These are phyloP conservation scores for Colletotrichum godetiae DNA, from an alignment of 2,329 filamentous ascomycete species.

Conservation along the genomic window DNA sequence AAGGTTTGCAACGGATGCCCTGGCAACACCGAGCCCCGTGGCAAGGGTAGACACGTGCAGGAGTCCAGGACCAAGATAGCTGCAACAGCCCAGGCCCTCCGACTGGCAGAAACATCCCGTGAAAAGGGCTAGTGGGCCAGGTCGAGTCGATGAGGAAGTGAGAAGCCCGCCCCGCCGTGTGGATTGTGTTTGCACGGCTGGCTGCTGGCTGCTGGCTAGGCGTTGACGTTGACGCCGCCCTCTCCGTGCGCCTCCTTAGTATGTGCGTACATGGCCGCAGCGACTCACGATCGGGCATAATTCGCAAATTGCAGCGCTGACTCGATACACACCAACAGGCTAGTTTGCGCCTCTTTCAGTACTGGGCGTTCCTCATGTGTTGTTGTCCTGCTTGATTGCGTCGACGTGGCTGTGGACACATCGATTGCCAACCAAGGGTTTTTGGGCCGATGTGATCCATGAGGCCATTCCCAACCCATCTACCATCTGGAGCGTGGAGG, in stretches of 20 bases:
- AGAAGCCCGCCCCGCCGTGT: neutral
- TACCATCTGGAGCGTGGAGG: neutral
- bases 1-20: slow-evolving; percentile 12
- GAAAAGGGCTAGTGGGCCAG: neutral
- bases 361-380: neutral
- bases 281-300: slow-evolving; percentile 9
- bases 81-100: slow-evolving; percentile 8
- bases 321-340: neutral
- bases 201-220: neutral
- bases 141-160: neutral
- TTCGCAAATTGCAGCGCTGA: slow-evolving; percentile 11
- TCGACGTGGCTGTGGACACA: neutral
- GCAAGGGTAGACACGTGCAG: slow-evolving; percentile 27
- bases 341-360: neutral
- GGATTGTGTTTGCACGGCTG: slow-evolving; percentile 4
- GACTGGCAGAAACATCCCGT: slow-evolving; percentile 32
- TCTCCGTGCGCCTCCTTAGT: neutral
- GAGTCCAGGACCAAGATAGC: slow-evolving; percentile 30
- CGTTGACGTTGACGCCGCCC: slow-evolving; percentile 1
- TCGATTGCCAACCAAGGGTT: neutral
- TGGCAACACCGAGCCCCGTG: slow-evolving; percentile 8
- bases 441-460: neutral
- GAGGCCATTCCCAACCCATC: slow-evolving; percentile 20
- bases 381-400: neutral
- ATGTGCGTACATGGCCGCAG: neutral